Evolutionary conservation across 2,329 filamentous ascomycete species (phyloP).

Genomic region (Penicillium sp.): DNA sequence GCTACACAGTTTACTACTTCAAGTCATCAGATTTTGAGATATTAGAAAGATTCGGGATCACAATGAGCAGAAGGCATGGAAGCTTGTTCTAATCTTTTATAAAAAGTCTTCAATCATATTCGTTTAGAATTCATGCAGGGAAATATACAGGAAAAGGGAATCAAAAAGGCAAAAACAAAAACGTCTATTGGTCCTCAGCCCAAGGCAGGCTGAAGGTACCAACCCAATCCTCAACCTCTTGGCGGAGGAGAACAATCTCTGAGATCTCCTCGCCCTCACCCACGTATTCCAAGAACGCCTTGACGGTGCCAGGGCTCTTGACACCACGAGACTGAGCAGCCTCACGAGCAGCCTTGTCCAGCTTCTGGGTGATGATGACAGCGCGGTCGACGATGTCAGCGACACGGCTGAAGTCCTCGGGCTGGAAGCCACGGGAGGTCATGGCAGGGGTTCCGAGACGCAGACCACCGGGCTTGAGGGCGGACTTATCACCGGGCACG

Average conservation of each 20-base stretch:
- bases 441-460: constrained; percentile 96
- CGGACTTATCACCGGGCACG: constrained; percentile 90
- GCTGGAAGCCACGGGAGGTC: constrained; percentile 91
- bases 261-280: constrained; percentile 74
- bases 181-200: constrained; percentile 59
- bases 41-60: no score
- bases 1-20: no score
- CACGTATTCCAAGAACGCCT: constrained; percentile 95
- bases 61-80: no score
- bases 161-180: constrained; percentile 5
- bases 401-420: constrained; percentile 83
- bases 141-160: constrained; percentile 20
- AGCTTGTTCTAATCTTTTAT: not conserved
- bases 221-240: constrained; percentile 90
- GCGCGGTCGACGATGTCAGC: constrained; percentile 83
- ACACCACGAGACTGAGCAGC: constrained; percentile 79
- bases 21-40: no score
- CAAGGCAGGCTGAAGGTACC: constrained; percentile 86
- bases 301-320: constrained; percentile 97
- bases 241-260: constrained; percentile 81
- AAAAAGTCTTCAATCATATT: constrained; percentile 22
- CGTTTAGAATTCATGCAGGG: constrained; percentile 24
- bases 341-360: constrained; percentile 68
- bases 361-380: constrained; percentile 73
- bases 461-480: constrained; percentile 87